Evolutionary conservation across 352 stramenopile genomes (phyloP).

Genomic region (Paralagenidium karlingii): DNA sequence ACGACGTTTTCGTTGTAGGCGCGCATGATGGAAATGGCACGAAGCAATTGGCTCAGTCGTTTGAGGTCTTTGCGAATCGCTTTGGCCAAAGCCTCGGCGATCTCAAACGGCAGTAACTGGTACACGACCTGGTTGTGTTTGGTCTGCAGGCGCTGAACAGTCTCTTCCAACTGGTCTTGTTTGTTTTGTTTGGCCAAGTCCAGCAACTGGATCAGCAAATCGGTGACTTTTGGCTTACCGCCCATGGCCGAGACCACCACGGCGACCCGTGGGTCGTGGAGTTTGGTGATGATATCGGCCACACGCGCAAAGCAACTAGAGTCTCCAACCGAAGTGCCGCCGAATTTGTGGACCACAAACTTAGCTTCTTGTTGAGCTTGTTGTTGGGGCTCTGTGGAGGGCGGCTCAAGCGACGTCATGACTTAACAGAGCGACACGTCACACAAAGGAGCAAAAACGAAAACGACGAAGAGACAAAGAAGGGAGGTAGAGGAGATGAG

Average conservation of each 20-base stretch:
- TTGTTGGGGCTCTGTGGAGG: too few relatives aligned
- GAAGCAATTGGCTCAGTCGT: slow-evolving; percentile 63
- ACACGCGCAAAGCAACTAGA: slow-evolving; percentile 85
- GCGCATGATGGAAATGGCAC: slow-evolving; percentile 83
- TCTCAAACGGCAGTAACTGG: slow-evolving; percentile 27
- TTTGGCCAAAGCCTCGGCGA: slow-evolving; percentile 38
- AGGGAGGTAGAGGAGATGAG: not conserved
- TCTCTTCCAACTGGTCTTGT: slow-evolving; percentile 39
- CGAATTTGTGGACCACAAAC: slow-evolving; percentile 97
- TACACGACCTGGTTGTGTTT: slow-evolving; percentile 75
- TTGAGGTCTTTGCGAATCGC: slow-evolving; percentile 52
- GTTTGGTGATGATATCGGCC: slow-evolving; percentile 40
- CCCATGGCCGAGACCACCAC: slow-evolving; percentile 93
- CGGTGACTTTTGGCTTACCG: slow-evolving; percentile 93
- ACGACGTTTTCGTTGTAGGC: slow-evolving; percentile 75
- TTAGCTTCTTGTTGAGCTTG: too few relatives aligned
- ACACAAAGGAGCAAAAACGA: too few relatives aligned
- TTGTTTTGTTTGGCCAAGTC: slow-evolving; percentile 78
- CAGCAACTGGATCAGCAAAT: slow-evolving; percentile 89
- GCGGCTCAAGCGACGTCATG: too few relatives aligned
- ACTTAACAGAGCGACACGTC: too few relatives aligned
- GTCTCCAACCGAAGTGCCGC: slow-evolving; percentile 90
- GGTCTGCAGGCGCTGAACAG: slow-evolving; percentile 53
- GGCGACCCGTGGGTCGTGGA: slow-evolving; percentile 37
- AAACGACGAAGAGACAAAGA: too few relatives aligned